Percentiles rank a stretch among this genome's conserved stretches.
phyloP scores from a whole-genome alignment of 305 asterid genomes.

The Coffea humblotiana region DNA sequence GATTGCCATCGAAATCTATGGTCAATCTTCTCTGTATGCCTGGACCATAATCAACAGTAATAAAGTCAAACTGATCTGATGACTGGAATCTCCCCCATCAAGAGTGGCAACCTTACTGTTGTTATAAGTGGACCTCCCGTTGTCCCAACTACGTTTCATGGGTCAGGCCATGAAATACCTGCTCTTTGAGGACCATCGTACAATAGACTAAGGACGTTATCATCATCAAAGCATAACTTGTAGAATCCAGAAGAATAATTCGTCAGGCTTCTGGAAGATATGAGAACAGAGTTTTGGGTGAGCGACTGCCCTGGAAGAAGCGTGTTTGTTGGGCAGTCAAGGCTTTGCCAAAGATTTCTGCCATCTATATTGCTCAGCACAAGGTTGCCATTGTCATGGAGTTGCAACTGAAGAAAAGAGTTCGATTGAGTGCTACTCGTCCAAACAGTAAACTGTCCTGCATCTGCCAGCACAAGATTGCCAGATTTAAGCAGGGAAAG shows the following conservation, averaged over 20 bases:
- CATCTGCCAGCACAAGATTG: slow-evolving; percentile 36
- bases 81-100: slow-evolving; percentile 30
- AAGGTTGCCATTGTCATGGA: slow-evolving; percentile 25
- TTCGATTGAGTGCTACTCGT: slow-evolving; percentile 24
- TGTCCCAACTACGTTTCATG: slow-evolving; percentile 31
- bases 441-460: slow-evolving; percentile 33
- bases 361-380: slow-evolving; percentile 5
- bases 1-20: slow-evolving; percentile 32
- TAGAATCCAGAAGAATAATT: slow-evolving; percentile 45
- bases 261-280: slow-evolving; percentile 33
- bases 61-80: slow-evolving; percentile 14
- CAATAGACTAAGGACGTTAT: slow-evolving; percentile 38
- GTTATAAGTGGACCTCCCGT: slow-evolving; percentile 33
- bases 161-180: slow-evolving; percentile 42
- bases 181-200: slow-evolving; percentile 26
- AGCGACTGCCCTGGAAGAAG: slow-evolving; percentile 26
- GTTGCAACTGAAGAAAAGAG: slow-evolving; percentile 3
- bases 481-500: slow-evolving; percentile 30
- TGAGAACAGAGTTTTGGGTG: slow-evolving; percentile 17
- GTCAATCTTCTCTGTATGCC: slow-evolving; percentile 28
- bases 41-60: slow-evolving; percentile 21
- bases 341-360: slow-evolving; percentile 25
- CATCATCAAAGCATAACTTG: slow-evolving; percentile 37
- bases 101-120: slow-evolving; percentile 34
- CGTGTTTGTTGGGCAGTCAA: slow-evolving; percentile 26